A percentile compares a stretch with the other conserved stretches of the same genome.
Conservation (phyloP, 208 protist genomes). For the Herpetomonas tarakana region DNA sequence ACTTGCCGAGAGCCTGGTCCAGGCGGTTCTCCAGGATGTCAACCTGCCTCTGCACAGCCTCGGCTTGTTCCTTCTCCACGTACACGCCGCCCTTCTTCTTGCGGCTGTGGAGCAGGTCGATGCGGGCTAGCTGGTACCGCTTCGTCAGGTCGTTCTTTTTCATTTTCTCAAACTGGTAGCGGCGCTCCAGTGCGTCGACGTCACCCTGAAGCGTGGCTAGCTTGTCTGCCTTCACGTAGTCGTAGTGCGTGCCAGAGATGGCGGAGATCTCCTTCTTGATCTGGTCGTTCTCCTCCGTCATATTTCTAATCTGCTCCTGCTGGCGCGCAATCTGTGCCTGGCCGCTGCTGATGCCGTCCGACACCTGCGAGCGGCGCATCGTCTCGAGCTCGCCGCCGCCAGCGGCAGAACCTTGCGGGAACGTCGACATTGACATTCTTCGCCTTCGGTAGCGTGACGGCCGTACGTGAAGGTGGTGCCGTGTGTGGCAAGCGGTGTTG, state of each 20-base stretch:
- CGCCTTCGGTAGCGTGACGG: background rate
- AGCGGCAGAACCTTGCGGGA: background rate
- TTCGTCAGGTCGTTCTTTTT: constrained; percentile 88
- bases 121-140: constrained; percentile 78
- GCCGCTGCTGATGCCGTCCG: constrained; percentile 42
- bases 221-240: constrained; percentile 89
- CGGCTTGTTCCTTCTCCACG: constrained; percentile 87
- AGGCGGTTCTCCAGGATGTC: constrained; percentile 95
- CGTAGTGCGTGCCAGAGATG: constrained; percentile 63
- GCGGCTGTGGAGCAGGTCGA: constrained; percentile 83
- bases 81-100: constrained; percentile 90
- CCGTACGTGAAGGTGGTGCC: too few relatives aligned
- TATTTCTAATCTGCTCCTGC: constrained; percentile 67
- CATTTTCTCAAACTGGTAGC: constrained; percentile 92
- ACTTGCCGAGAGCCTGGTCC: constrained; percentile 94
- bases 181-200: constrained; percentile 85
- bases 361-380: constrained; percentile 63
- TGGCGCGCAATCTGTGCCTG: constrained; percentile 69
- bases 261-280: constrained; percentile 86
- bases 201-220: constrained; percentile 77
- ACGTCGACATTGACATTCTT: constrained; percentile 7
- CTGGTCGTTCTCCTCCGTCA: constrained; percentile 84
- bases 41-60: constrained; percentile 91
- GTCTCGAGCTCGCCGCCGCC: constrained; percentile 26
- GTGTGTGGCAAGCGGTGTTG: too few relatives aligned